A percentile compares a stretch with the other conserved stretches of the same genome.
Evolutionary conservation across 2,329 filamentous ascomycete species (phyloP).

Genomic region (Cercospora brassicicola): DNA sequence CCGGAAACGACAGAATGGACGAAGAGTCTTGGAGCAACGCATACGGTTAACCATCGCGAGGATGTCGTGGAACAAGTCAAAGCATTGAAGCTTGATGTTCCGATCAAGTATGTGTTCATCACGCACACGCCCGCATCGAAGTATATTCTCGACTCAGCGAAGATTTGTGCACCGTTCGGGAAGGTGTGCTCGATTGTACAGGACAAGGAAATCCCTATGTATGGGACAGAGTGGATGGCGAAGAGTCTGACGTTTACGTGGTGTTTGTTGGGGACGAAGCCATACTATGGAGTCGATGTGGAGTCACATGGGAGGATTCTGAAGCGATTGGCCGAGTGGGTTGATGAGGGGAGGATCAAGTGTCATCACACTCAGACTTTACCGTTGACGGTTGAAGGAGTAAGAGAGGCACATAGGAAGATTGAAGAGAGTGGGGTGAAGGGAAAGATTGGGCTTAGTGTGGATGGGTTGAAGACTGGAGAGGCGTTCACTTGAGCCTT

Average conservation of each 20-base stretch:
- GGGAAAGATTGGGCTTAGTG: conserved; percentile 43
- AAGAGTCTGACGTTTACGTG: conserved; percentile 19
- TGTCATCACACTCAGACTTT: conserved; percentile 44
- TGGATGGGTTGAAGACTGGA: conserved; percentile 28
- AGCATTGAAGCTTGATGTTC: conserved; percentile 9
- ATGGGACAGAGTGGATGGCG: conserved; percentile 15
- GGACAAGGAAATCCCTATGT: conserved; percentile 16
- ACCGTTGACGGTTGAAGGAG: conserved; percentile 41
- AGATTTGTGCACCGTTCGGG: conserved; percentile 19
- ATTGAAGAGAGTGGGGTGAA: conserved; percentile 43
- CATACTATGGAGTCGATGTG: conserved; percentile 16
- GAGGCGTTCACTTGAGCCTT: neutral
- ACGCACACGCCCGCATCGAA: conserved; percentile 15
- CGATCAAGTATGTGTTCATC: conserved; percentile 25
- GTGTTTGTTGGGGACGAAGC: conserved; percentile 24
- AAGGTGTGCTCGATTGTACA: conserved; percentile 23
- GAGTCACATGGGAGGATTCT: conserved; percentile 25
- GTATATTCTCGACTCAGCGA: conserved; percentile 18
- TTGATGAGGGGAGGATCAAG: conserved; percentile 43
- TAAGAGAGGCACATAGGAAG: conserved; percentile 44
- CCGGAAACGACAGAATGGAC: conserved; percentile 44
- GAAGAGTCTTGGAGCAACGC: conserved; percentile 46
- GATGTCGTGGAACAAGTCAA: conserved; percentile 43
- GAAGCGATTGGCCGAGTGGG: conserved; percentile 34
- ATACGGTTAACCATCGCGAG: conserved; percentile 46